These are phyloP conservation scores for Effrenium voratum DNA, from an alignment of 73 alveolate species.

Conservation along the genomic window DNA sequence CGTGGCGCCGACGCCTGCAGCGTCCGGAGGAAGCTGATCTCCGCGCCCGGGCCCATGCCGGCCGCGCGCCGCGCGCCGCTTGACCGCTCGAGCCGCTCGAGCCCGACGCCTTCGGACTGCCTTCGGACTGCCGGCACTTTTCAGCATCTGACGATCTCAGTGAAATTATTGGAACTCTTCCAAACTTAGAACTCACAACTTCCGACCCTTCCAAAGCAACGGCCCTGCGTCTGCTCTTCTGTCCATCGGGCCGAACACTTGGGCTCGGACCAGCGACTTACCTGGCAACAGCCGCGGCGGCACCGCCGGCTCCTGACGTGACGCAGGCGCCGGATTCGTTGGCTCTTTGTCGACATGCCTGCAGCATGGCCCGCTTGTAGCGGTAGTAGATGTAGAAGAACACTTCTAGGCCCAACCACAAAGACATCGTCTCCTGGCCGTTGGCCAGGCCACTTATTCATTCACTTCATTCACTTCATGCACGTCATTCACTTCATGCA, in stretches of 20 bases:
- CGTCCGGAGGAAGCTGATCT: no score
- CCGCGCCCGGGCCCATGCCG: no score
- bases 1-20: no score
- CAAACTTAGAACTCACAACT: no score
- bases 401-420: constrained; percentile 62
- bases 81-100: no score
- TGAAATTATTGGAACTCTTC: no score
- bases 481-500: background rate
- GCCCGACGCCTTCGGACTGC: no score
- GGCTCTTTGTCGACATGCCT: background rate
- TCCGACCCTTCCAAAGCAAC: no score
- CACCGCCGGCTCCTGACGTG: constrained; percentile 39
- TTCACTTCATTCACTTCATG: background rate
- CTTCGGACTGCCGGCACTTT: no score
- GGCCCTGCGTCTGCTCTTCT: no score
- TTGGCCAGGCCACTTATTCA: background rate
- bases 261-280: constrained; percentile 33
- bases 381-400: constrained; percentile 71
- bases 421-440: constrained; percentile 68
- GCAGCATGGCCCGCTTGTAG: constrained; percentile 65
- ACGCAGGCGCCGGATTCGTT: background rate
- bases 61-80: no score
- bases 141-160: no score
- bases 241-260: background rate
- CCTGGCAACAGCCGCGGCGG: constrained; percentile 69